phyloP scores from a whole-genome alignment of 2,329 filamentous ascomycete genomes.

The Calonectria pauciramosa region DNA sequence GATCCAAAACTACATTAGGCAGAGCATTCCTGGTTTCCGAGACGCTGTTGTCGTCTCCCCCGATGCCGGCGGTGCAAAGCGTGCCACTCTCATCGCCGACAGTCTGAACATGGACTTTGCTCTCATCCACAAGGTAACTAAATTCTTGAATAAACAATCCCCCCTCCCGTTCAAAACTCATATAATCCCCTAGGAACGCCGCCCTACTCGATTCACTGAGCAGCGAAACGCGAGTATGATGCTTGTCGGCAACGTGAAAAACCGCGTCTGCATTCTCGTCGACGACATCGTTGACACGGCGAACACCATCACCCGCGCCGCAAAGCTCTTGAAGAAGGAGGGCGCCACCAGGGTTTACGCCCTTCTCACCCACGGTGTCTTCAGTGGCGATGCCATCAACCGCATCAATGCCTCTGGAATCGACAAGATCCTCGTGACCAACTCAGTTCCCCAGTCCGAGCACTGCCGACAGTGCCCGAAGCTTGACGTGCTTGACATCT shows the following conservation, averaged over 20 bases:
- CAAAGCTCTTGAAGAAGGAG: conserved; percentile 96
- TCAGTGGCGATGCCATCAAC: conserved; percentile 94
- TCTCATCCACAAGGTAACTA: conserved; percentile 89
- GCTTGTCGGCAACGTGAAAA: conserved; percentile 88
- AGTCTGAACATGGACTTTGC: conserved; percentile 95
- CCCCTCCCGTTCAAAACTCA: conserved; percentile 53
- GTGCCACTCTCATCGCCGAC: conserved; percentile 95
- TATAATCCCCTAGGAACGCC: conserved; percentile 76
- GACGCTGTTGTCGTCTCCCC: conserved; percentile 94
- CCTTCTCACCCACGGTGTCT: conserved; percentile 92
- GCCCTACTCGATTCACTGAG: conserved; percentile 88
- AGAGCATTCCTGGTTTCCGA: conserved; percentile 86
- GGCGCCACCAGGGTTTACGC: conserved; percentile 93
- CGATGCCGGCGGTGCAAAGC: conserved; percentile 96
- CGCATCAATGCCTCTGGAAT: conserved; percentile 93
- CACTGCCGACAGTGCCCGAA: conserved; percentile 85
- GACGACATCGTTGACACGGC: conserved; percentile 97
- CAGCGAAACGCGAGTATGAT: conserved; percentile 96
- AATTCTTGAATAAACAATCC: conserved; percentile 36
- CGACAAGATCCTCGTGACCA: conserved; percentile 95
- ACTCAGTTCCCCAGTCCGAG: conserved; percentile 91
- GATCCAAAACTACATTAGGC: conserved; percentile 79
- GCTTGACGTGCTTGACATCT: conserved; percentile 90
- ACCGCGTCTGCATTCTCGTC: conserved; percentile 88
- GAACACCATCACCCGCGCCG: conserved; percentile 96